Percentiles rank a stretch among this genome's conserved stretches.
Conservation (phyloP, 352 stramenopile genomes). For the Phytophthora vignae region DNA sequence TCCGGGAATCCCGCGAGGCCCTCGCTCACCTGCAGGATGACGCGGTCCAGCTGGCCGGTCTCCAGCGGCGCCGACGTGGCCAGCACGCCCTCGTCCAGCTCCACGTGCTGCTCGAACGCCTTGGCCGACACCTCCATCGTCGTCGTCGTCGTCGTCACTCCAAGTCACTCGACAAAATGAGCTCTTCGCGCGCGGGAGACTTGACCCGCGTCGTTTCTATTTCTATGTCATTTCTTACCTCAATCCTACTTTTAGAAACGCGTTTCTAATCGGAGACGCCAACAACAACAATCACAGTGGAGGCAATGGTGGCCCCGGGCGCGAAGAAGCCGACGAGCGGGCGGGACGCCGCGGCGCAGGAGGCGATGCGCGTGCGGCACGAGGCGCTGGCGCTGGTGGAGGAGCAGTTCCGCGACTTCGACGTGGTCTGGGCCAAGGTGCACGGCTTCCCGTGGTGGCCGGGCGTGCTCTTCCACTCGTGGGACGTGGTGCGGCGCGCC, state of each 20-base stretch:
- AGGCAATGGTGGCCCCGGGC: conserved; percentile 43
- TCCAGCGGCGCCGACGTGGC: conserved; percentile 69
- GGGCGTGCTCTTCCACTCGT: conserved; percentile 74
- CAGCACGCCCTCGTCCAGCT: conserved; percentile 70
- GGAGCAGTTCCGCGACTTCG: conserved; percentile 70
- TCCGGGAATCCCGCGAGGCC: conserved; percentile 45
- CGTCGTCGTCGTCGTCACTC: neutral
- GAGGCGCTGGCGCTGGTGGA: conserved; percentile 51
- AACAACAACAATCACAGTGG: conserved; percentile 6
- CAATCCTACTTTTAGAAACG: too few relatives aligned
- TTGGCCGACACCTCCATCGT: conserved; percentile 43
- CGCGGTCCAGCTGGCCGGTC: conserved; percentile 47
- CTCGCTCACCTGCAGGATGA: conserved; percentile 61
- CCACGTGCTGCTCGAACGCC: conserved; percentile 69
- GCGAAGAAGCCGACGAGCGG: conserved; percentile 32
- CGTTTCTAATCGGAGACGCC: neutral
- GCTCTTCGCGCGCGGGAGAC: conserved; percentile 7
- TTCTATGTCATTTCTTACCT: neutral
- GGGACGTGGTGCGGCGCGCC: conserved; percentile 53
- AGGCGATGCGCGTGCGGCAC: conserved; percentile 33
- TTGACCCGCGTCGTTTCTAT: neutral
- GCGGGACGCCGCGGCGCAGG: conserved; percentile 23
- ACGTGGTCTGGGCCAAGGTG: conserved; percentile 85
- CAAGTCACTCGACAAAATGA: conserved; percentile 1
- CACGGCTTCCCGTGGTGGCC: conserved; percentile 82